A percentile compares a stretch with the other conserved stretches of the same genome.
Evolutionary conservation across 2,329 filamentous ascomycete species (phyloP).

Genomic region (Ceratocystis smalleyi): DNA sequence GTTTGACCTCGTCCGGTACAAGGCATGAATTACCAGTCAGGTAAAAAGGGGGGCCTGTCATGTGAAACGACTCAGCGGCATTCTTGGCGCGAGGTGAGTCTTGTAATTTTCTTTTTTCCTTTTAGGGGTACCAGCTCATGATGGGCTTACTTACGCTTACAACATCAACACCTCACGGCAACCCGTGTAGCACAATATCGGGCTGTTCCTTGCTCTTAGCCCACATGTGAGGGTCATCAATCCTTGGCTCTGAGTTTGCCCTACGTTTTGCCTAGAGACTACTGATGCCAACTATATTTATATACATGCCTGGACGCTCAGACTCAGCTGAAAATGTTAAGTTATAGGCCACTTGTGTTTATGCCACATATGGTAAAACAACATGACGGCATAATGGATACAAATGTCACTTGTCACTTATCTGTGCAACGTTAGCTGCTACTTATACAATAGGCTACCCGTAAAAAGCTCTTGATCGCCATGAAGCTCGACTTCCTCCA

Average conservation of each 20-base stretch:
- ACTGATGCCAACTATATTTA: background rate
- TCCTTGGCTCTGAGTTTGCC: background rate
- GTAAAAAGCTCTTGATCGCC: too few relatives aligned
- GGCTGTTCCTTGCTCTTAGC: conserved; percentile 5
- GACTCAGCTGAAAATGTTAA: conserved; percentile 1
- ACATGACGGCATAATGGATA: background rate
- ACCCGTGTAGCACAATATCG: background rate
- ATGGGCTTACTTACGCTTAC: too few relatives aligned
- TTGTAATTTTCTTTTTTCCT: background rate
- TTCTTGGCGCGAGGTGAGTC: background rate
- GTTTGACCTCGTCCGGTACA: background rate
- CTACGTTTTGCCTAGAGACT: background rate
- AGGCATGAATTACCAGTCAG: too few relatives aligned
- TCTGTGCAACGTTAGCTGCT: background rate
- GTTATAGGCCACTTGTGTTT: background rate
- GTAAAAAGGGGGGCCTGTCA: too few relatives aligned
- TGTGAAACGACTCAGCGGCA: background rate
- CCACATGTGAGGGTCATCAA: background rate
- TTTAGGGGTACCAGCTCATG: background rate
- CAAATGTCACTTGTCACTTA: background rate
- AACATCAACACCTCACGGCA: background rate
- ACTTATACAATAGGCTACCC: too few relatives aligned
- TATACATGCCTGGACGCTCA: background rate
- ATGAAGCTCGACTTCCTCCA: too few relatives aligned
- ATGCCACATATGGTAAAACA: background rate